Base-by-base conservation (phyloP, 2,329 filamentous ascomycete genomes). In the Huntiella savannae region DNA sequence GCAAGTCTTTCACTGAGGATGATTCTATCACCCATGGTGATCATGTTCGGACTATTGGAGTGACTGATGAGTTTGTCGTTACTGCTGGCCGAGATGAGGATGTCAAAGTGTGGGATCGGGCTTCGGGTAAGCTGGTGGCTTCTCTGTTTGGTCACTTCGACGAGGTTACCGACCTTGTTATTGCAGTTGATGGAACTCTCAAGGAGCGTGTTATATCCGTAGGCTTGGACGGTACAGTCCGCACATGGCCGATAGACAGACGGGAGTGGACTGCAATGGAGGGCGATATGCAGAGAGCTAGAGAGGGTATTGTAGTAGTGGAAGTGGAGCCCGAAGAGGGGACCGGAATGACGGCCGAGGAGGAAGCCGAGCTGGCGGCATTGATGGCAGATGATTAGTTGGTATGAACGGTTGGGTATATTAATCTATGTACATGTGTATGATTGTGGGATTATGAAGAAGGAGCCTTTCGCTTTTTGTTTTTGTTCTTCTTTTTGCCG, bases 11-110 rank as follows among this genome's bases (percentile, higher is more conserved):
- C 69, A 72, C 71, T 40, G 63, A 73, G 3, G 84, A 88, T 49
- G 79, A 87, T 46, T 71, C 64, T 1, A 73, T 93, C 50, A 62
- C 69, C 46, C 91, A 98, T 58, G 84, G 86, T 1, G 86, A 92
- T 59, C 95, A 93, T 58, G 87, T 96, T 28, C 76, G 85, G 49
- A 83, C 86, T 48, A 73, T 96, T 16, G 75, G 77, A 6, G 70
- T 88, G 36, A 76, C 75, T 1, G 79, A 81, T 3, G 72, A 77
- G 15, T 88, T 83, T 77, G 75, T 91, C 10, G 63, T 93, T 37
- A 95, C 91, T 1, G 87, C 82, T 1, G 93, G 91, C 48, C 71
- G 91, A 53, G 85, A 95, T 56, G 91, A 98, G 62, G 77, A 94
- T 55, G 70, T 98, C 49, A 82, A 92, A 55, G 72, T 96, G 6